Evolutionary conservation across 495 filamentous ascomycete species (phyloP), one percentile per base, ranked within the genome.

Genomic region (Trichoderma orchidacearum): DNA sequence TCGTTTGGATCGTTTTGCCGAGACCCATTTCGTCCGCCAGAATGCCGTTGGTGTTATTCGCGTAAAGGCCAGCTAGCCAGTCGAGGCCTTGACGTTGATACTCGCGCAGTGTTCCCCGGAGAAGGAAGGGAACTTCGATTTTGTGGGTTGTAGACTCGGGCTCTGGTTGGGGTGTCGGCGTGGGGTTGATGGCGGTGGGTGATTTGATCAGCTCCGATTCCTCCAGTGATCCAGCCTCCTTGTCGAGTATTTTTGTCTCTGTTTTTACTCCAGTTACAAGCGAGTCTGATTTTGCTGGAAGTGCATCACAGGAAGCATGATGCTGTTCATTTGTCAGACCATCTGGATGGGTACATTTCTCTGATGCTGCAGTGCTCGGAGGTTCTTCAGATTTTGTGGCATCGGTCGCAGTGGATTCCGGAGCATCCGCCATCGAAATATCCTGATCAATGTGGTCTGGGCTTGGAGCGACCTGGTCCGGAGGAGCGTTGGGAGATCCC

Each of bases 21-120:
- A 99, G 82, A 62, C 94, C 94, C 94, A 99, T 99, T 64, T 99
- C 94, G 64, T 99, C 94, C 4, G 94, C 94, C n/a, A 99, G 75
- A 53, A 99, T 99, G 36, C 94, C 94, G 66, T 99, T 99, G 52
- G 89, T 93, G 58, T 87, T 80, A 58, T 89, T 92, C n/a, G 82
- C 83, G 69, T 99, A 95, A 4, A 97, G 78, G 1, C 85, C 84
- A 6, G 90, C 89, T 38, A 99, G 85, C 94, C 94, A 99, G 64
- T 99, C 94, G 13, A 99, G 73, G 9, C 94, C 94, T 66, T 85
- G 86, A 63, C 97, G 94, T 59, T 99, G 94, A 63, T 99, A 99
- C 69, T 96, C 90, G 68, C 94, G 87, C 15, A 99, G 75, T 2
- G 83, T 95, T 13, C 94, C 94, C 59, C 94, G 83, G 2, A 99